Evolutionary conservation across 352 stramenopile genomes (phyloP).

Genomic region (Globisporangium spinosum): DNA sequence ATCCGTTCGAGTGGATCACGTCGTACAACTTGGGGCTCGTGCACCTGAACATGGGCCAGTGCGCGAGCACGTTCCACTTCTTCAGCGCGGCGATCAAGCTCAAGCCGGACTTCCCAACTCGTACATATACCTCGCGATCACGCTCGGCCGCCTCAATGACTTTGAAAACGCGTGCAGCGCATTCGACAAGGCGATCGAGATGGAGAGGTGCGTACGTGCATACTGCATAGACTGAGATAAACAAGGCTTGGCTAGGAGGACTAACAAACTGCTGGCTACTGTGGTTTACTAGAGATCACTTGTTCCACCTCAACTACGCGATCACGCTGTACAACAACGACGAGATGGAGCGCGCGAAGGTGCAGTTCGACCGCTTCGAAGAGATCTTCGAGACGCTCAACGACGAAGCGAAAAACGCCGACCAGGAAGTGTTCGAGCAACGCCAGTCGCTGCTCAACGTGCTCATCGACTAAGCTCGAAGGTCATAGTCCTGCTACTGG

Average conservation of each 20-base stretch:
- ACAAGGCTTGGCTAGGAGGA: neutral
- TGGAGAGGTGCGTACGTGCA: conserved; percentile 53
- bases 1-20: conserved; percentile 95
- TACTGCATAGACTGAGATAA: neutral
- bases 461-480: conserved; percentile 40
- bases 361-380: conserved; percentile 85
- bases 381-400: conserved; percentile 72
- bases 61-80: conserved; percentile 92
- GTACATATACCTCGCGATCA: conserved; percentile 93
- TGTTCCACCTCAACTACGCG: conserved; percentile 88
- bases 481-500: no score
- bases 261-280: neutral
- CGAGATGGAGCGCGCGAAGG: conserved; percentile 80
- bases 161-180: conserved; percentile 90
- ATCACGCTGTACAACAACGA: conserved; percentile 90
- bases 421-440: conserved; percentile 71
- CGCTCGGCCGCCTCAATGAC: conserved; percentile 86
- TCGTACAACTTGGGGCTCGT: conserved; percentile 94
- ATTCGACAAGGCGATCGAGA: conserved; percentile 91
- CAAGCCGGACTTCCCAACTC: conserved; percentile 85
- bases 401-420: conserved; percentile 60
- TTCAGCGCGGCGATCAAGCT: conserved; percentile 89
- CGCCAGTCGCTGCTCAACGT: conserved; percentile 65
- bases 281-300: conserved; percentile 57
- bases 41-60: conserved; percentile 90